These are phyloP conservation scores for Cairneyella variabilis DNA, from an alignment of 495 filamentous ascomycete genomes.

Conservation along the genomic window DNA sequence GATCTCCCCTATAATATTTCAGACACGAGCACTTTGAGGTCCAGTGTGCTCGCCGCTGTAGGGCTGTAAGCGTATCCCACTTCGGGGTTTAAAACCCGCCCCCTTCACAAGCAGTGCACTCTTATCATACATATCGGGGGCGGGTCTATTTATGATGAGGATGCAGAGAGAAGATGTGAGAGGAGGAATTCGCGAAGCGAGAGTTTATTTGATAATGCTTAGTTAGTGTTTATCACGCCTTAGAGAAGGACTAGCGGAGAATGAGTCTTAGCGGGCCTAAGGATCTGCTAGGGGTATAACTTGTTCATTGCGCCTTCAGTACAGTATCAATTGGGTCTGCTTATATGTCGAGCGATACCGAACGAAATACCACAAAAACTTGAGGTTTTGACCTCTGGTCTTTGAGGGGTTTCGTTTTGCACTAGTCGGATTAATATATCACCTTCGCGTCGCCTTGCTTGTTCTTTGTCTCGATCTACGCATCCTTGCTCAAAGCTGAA, in stretches of 20 bases:
- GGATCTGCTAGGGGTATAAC: neutral
- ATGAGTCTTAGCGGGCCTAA: neutral
- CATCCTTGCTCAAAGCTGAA: neutral
- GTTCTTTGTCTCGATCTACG: neutral
- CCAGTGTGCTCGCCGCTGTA: no score
- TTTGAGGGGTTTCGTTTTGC: neutral
- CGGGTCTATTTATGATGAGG: no score
- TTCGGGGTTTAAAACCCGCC: no score
- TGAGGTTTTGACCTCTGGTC: no score
- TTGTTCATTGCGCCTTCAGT: neutral
- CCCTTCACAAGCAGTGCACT: no score
- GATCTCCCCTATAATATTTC: no score
- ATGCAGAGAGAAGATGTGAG: no score
- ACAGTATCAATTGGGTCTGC: neutral
- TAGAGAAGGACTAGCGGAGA: neutral
- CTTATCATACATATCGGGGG: no score
- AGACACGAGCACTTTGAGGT: no score
- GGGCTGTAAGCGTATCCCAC: no score
- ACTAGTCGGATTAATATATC: neutral
- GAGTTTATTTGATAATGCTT: no score
- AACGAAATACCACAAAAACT: neutral
- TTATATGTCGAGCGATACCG: neutral
- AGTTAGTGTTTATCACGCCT: neutral
- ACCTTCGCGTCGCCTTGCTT: neutral
- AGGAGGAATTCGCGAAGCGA: no score